These are phyloP conservation scores for Brassica carinata DNA, from an alignment of 345 rosid species.

Conservation along the genomic window DNA sequence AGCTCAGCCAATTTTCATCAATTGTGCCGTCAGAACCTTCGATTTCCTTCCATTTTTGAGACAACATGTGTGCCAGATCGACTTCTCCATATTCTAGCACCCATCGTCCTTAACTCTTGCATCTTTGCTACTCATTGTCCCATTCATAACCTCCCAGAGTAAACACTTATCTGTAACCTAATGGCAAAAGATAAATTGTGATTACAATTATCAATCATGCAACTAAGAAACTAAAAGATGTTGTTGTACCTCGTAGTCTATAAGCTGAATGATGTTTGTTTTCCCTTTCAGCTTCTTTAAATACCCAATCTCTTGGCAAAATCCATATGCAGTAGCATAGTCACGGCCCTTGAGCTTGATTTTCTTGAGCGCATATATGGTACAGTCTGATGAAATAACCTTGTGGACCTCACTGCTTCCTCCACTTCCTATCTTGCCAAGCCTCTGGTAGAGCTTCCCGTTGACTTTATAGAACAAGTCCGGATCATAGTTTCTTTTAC, in stretches of 20 bases:
- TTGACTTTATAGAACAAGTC: conserved; percentile 91
- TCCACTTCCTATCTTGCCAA: conserved; percentile 99
- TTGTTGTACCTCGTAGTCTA: conserved; percentile 83
- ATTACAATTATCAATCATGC: background rate
- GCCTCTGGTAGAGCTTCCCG: conserved; percentile 95
- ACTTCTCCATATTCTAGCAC: conserved; percentile 97
- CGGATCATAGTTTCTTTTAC: conserved; percentile 78
- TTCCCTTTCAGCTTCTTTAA: conserved; percentile 84
- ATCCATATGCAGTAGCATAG: conserved; percentile 93
- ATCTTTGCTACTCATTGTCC: conserved; percentile 73
- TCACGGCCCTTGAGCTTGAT: conserved; percentile 99
- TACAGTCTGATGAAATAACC: conserved; percentile 96
- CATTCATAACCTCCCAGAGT: conserved; percentile 78
- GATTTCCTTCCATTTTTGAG: conserved; percentile 94
- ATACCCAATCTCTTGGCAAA: conserved; percentile 95
- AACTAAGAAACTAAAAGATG: background rate
- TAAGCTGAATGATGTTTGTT: conserved; percentile 79
- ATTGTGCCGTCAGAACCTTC: conserved; percentile 62
- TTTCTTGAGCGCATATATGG: conserved; percentile 90
- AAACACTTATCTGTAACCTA: conserved; percentile 94
- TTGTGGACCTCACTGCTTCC: conserved; percentile 99
- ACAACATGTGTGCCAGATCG: conserved; percentile 96
- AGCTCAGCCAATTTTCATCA: conserved; percentile 89
- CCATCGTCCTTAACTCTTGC: conserved; percentile 92
- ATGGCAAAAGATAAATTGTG: conserved; percentile 33